Conservation (phyloP, 169 alveolate species). For the Pseudocohnilembus persalinus region DNA sequence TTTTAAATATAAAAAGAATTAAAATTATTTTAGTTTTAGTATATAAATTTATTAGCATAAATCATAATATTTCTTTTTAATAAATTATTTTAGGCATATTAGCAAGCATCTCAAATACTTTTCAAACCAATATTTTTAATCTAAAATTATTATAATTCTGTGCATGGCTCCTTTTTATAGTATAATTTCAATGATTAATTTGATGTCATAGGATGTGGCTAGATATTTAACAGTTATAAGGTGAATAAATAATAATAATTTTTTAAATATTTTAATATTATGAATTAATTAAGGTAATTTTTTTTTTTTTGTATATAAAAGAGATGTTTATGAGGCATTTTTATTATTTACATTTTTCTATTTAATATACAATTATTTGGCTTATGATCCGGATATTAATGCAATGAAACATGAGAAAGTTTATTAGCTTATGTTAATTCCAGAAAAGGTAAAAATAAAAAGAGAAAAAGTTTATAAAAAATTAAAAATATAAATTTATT, state of each 20-base stretch:
- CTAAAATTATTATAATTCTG: background rate
- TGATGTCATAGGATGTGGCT: background rate
- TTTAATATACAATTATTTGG: slow-evolving; percentile 26
- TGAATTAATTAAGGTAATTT: too few relatives aligned
- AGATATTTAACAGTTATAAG: background rate
- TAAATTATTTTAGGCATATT: background rate
- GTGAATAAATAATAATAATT: background rate
- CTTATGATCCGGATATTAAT: slow-evolving; percentile 36
- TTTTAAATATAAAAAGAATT: too few relatives aligned
- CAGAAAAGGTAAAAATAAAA: slow-evolving; percentile 12
- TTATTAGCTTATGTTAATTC: slow-evolving; percentile 29
- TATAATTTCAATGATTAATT: background rate
- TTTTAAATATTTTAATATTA: too few relatives aligned
- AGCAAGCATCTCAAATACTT: background rate
- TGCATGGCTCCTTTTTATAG: background rate
- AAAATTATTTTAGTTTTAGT: too few relatives aligned
- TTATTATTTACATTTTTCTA: background rate
- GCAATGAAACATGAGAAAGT: slow-evolving; percentile 31
- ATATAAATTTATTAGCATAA: too few relatives aligned
- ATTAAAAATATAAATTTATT: slow-evolving; percentile 33
- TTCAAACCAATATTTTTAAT: background rate
- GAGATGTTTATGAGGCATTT: background rate
- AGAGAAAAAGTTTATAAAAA: slow-evolving; percentile 18
- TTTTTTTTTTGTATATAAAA: too few relatives aligned
- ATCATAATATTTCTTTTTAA: too few relatives aligned